Percentiles rank a stretch among this genome's conserved stretches.
phyloP scores from a whole-genome alignment of 1,284 basidiomycete genomes.

The Xerocomus amazonicus region DNA sequence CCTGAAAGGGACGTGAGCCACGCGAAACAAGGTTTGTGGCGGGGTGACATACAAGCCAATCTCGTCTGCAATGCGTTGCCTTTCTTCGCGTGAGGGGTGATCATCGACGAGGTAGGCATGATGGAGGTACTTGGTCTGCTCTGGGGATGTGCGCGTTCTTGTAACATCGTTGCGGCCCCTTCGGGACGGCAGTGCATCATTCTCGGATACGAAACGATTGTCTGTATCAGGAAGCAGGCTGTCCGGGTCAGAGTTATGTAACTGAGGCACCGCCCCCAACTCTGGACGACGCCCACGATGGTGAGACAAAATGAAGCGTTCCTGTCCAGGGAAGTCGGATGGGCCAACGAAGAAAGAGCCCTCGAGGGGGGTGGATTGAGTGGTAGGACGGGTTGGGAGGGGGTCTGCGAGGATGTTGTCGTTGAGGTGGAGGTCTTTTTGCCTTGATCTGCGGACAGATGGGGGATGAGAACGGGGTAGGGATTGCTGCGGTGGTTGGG shows the following conservation, averaged over 20 bases:
- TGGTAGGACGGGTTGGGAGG: conserved; percentile 1
- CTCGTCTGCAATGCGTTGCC: conserved; percentile 56
- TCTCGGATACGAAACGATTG: conserved; percentile 36
- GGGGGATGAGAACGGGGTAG: conserved; percentile 30
- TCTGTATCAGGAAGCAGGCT: conserved; percentile 30
- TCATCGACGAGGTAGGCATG: conserved; percentile 57
- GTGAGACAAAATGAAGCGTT: conserved; percentile 35
- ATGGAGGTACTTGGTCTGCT: conserved; percentile 64
- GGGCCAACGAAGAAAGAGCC: conserved; percentile 33
- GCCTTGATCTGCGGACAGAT: conserved; percentile 34
- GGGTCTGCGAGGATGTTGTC: conserved; percentile 27
- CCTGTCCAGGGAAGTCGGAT: conserved; percentile 30
- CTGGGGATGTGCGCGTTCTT: conserved; percentile 57
- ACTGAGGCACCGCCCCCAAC: conserved; percentile 23
- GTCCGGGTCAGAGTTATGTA: conserved; percentile 31
- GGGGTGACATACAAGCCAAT: conserved; percentile 63
- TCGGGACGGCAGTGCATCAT: conserved; percentile 31
- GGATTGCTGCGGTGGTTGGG: conserved; percentile 22
- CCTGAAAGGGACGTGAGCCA: conserved; percentile 40
- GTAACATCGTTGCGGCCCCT: conserved; percentile 29
- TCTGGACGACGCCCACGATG: conserved; percentile 32
- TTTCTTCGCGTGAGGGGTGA: conserved; percentile 64
- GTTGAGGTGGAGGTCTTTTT: conserved; percentile 34
- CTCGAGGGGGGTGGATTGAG: conserved; percentile 20
- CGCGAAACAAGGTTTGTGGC: conserved; percentile 10